A percentile compares a stretch with the other conserved stretches of the same genome.
Conservation (phyloP, 495 filamentous ascomycete genomes). For the Xanthoparmelia taractica region DNA sequence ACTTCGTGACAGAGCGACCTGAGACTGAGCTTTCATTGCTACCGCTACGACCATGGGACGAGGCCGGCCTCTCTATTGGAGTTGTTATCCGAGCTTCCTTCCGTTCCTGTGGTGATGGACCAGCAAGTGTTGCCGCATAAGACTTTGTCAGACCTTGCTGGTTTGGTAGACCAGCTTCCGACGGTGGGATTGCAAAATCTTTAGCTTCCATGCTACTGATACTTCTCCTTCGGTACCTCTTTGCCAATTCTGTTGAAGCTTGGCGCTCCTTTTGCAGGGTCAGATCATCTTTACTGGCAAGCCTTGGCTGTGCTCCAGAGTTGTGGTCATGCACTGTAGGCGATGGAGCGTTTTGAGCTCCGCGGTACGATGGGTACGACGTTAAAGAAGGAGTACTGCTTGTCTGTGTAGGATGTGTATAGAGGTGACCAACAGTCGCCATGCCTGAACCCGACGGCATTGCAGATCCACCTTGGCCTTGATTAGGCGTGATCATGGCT, state of each 20-base stretch:
- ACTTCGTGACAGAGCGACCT: slow-evolving; percentile 37
- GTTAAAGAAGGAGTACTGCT: slow-evolving; percentile 28
- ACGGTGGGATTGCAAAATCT: slow-evolving; percentile 36
- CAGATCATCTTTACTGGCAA: slow-evolving; percentile 46
- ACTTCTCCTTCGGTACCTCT: slow-evolving; percentile 74
- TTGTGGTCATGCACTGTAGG: slow-evolving; percentile 5
- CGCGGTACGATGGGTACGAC: slow-evolving; percentile 25
- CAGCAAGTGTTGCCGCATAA: slow-evolving; percentile 25
- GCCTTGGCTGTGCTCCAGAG: slow-evolving; percentile 19
- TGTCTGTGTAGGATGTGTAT: slow-evolving; percentile 30
- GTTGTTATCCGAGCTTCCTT: slow-evolving; percentile 18
- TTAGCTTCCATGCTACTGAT: slow-evolving; percentile 69
- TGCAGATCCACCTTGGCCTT: slow-evolving; percentile 29
- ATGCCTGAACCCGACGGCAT: slow-evolving; percentile 39
- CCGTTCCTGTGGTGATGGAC: slow-evolving; percentile 22
- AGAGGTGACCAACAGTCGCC: slow-evolving; percentile 36
- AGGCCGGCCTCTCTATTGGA: slow-evolving; percentile 36
- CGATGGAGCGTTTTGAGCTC: slow-evolving; percentile 17
- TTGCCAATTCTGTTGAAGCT: slow-evolving; percentile 51
- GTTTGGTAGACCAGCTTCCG: slow-evolving; percentile 21
- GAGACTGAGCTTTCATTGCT: slow-evolving; percentile 51
- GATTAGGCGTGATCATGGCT: slow-evolving; percentile 1
- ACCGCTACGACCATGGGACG: slow-evolving; percentile 51
- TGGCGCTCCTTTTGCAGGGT: slow-evolving; percentile 37
- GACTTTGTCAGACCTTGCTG: slow-evolving; percentile 22